Percentiles rank a stretch among this genome's conserved stretches.
Conservation (phyloP, 805 yeast species). For the Teunomyces stri region DNA sequence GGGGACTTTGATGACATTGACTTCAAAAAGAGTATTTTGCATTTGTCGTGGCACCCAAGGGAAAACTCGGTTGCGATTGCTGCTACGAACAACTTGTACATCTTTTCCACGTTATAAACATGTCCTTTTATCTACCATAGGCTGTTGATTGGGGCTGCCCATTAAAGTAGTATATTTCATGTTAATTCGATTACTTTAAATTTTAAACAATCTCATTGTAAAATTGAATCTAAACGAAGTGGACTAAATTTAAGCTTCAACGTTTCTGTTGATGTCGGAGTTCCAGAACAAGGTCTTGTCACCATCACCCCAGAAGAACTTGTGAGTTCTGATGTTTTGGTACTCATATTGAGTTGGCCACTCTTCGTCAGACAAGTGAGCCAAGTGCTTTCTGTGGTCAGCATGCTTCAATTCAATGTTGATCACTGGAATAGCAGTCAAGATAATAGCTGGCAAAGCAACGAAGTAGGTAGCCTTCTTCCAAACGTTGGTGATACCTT, state of each 20-base stretch:
- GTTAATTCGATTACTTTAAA: slow-evolving; percentile 3
- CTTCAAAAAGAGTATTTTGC: slow-evolving; percentile 90
- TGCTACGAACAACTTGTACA: slow-evolving; percentile 91
- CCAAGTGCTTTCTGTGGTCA: slow-evolving; percentile 78
- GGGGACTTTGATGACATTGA: slow-evolving; percentile 80
- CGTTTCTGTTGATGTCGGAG: slow-evolving; percentile 85
- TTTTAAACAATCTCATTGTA: background rate
- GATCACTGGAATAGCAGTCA: slow-evolving; percentile 77
- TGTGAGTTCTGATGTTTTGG: slow-evolving; percentile 84
- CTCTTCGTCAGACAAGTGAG: slow-evolving; percentile 77
- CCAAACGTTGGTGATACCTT: slow-evolving; percentile 76
- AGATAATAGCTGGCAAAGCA: slow-evolving; percentile 78
- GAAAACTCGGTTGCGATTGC: slow-evolving; percentile 98
- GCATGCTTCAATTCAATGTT: slow-evolving; percentile 86
- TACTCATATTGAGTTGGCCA: slow-evolving; percentile 90
- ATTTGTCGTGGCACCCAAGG: slow-evolving; percentile 96
- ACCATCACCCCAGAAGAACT: slow-evolving; percentile 99
- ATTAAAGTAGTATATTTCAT: background rate
- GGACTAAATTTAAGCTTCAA: slow-evolving; percentile 31
- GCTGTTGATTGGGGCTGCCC: background rate
- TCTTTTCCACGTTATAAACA: slow-evolving; percentile 65
- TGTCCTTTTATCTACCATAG: background rate
- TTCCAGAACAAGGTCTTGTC: slow-evolving; percentile 98
- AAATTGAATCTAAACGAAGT: background rate
- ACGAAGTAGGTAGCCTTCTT: slow-evolving; percentile 75